These are phyloP conservation scores for Meyerozyma sp. DNA, from an alignment of 1,139 yeast genomes.

Conservation along the genomic window DNA sequence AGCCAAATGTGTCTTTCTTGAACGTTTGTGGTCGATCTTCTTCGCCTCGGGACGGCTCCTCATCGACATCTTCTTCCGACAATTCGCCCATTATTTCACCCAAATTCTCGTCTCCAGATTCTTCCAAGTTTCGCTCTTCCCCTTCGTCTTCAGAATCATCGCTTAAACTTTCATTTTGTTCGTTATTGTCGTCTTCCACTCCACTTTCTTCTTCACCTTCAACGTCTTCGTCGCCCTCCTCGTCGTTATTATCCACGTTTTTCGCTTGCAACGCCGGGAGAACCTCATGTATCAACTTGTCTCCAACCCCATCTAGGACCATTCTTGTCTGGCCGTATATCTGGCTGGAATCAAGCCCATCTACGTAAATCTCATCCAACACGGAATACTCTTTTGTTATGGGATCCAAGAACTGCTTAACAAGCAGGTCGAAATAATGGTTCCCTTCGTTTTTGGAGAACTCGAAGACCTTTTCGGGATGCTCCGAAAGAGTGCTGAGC, in stretches of 20 bases:
- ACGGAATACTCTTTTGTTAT: slow-evolving; percentile 59
- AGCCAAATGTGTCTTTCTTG: slow-evolving; percentile 54
- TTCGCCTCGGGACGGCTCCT: slow-evolving; percentile 14
- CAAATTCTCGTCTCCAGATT: slow-evolving; percentile 14
- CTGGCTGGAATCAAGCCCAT: slow-evolving; percentile 86
- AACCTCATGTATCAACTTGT: slow-evolving; percentile 44
- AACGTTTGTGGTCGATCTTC: slow-evolving; percentile 13
- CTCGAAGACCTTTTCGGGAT: slow-evolving; percentile 2
- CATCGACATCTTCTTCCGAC: slow-evolving; percentile 11
- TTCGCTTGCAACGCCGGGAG: slow-evolving; percentile 24
- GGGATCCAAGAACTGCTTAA: slow-evolving; percentile 61
- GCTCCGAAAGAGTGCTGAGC: background rate
- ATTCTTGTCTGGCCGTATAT: slow-evolving; percentile 92
- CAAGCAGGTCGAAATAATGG: slow-evolving; percentile 26
- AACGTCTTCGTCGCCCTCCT: slow-evolving; percentile 24
- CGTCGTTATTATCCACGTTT: slow-evolving; percentile 2
- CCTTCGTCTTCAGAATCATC: slow-evolving; percentile 11
- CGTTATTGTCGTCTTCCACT: slow-evolving; percentile 18
- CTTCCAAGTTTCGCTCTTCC: slow-evolving; percentile 6
- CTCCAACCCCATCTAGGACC: slow-evolving; percentile 68
- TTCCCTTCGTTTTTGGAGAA: slow-evolving; percentile 1
- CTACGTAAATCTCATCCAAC: slow-evolving; percentile 75
- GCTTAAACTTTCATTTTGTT: slow-evolving; percentile 13
- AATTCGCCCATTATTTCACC: slow-evolving; percentile 8
- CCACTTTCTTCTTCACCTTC: slow-evolving; percentile 13